Base-by-base conservation (phyloP, 176 grass and related monocot genomes). In the sorghum (Sorghum bicolor) region DNA sequence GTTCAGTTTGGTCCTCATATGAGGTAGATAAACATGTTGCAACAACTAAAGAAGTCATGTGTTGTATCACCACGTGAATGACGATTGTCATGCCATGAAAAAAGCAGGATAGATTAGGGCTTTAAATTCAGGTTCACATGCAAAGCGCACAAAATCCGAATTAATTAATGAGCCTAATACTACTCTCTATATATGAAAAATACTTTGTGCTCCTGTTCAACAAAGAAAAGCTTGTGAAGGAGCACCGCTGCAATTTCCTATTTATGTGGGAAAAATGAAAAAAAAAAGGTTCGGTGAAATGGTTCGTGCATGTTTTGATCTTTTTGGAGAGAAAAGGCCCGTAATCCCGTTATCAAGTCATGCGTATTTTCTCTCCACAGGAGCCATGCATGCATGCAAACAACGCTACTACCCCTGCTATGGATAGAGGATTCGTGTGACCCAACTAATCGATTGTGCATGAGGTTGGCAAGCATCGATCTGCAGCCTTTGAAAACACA, bases 381-480 rank as follows among this genome's bases (percentile, higher is more conserved):
- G 57, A 30, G 41, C 74, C 84, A 86, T 55, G 77, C 77, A 74
- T 8, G 3, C 41, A 13, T n/a, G n/a, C n/a, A n/a, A 0, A 33
- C 22, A 29, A 12, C 39, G 39, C 40, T 28, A 4, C 15, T n/a
- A n/a, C 24, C 24, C 20, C 55, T 80, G 28, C 76, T 22, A 52
- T 58, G 55, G 33, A 64, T 14, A 31, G 70, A 81, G 69, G 44
- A 81, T 55, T 66, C 15, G 77, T 87, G 85, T 87, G 85, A 87
- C 78, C 48, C 85, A 87, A 87, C 85, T 76, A 87, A 76, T 47
- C 28, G 28, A 76, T 36, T 36, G 48, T 16, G 76, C 85, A 87
- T 76, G 79, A 70, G 47, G 36, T 82, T 57, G 33, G 85, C 84
- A 64, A 55, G 61, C 61, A 29, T 45, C 43, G 43, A 45, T 2